A percentile compares a stretch with the other conserved stretches of the same genome.
phyloP scores from a whole-genome alignment of 192 early-diverging fungal genomes.

The Cetraspora pellucida region DNA sequence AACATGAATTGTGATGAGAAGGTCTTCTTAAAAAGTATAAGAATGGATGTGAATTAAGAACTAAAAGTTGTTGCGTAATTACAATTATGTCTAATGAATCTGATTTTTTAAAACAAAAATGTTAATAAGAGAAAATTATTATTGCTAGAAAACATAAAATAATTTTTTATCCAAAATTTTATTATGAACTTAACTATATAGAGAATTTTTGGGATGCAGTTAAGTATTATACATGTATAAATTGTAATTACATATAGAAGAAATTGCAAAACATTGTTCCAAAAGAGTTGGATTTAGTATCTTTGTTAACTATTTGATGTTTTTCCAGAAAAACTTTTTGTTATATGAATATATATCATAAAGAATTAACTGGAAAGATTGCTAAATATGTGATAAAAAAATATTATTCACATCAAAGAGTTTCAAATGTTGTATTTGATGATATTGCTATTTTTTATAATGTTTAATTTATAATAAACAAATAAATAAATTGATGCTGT shows the following conservation, averaged over 20 bases:
- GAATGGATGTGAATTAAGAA: neutral
- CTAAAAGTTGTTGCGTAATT: slow-evolving; percentile 31
- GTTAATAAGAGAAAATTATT: slow-evolving; percentile 27
- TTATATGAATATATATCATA: slow-evolving; percentile 22
- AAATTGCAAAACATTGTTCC: slow-evolving; percentile 33
- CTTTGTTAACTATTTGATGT: slow-evolving; percentile 28
- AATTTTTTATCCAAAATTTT: slow-evolving; percentile 39
- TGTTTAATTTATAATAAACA: too few species aligned
- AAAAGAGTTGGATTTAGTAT: slow-evolving; percentile 30
- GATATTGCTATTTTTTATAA: too few species aligned
- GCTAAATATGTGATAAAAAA: slow-evolving; percentile 20
- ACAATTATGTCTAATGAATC: slow-evolving; percentile 32
- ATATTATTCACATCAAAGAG: neutral
- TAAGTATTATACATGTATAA: slow-evolving; percentile 31
- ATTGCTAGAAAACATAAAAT: slow-evolving; percentile 15
- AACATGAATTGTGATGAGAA: slow-evolving; percentile 3
- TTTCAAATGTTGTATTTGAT: neutral
- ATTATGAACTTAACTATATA: slow-evolving; percentile 43
- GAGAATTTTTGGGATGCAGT: slow-evolving; percentile 39
- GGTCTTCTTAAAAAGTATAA: neutral
- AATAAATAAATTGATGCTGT: too few species aligned
- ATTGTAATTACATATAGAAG: slow-evolving; percentile 38
- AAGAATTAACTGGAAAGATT: neutral
- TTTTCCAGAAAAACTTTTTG: slow-evolving; percentile 25
- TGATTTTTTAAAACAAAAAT: slow-evolving; percentile 39